A percentile compares a stretch with the other conserved stretches of the same genome.
Conservation (phyloP, 2,329 filamentous ascomycete genomes). For the Penicillium verrucosum region DNA sequence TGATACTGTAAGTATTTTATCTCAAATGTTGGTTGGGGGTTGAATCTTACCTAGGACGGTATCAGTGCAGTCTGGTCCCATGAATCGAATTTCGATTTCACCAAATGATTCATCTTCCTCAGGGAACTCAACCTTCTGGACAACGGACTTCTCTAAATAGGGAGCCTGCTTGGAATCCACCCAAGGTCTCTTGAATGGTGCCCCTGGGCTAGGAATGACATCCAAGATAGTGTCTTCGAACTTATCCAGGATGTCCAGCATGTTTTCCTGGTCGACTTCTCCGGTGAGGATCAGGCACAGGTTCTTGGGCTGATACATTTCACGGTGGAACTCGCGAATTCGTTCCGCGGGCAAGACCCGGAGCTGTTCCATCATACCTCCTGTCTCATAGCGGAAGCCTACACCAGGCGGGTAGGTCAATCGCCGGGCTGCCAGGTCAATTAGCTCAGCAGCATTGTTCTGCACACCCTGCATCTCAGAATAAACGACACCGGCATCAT, state of each 20-base stretch:
- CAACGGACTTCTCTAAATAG: conserved; percentile 64
- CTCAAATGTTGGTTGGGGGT: neutral
- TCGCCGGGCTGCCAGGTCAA: conserved; percentile 77
- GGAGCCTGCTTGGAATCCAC: conserved; percentile 80
- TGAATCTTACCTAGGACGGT: conserved; percentile 51
- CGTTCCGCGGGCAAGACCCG: conserved; percentile 81
- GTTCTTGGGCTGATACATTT: conserved; percentile 98
- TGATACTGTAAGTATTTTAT: conserved; percentile 18
- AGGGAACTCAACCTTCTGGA: conserved; percentile 84
- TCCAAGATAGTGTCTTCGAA: conserved; percentile 86
- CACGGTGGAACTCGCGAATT: conserved; percentile 89
- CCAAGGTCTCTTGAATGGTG: conserved; percentile 84
- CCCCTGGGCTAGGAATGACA: conserved; percentile 70
- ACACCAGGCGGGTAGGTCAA: conserved; percentile 83
- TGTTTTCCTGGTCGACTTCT: conserved; percentile 76
- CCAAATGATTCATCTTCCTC: conserved; percentile 95
- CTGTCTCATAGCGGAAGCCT: conserved; percentile 97
- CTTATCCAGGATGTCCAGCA: conserved; percentile 75
- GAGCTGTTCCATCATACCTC: conserved; percentile 90
- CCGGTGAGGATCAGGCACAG: conserved; percentile 89
- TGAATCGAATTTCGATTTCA: conserved; percentile 79
- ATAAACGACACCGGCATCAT: conserved; percentile 96
- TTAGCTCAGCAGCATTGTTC: conserved; percentile 77
- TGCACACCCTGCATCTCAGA: conserved; percentile 98
- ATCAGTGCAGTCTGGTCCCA: conserved; percentile 79